A percentile compares a stretch with the other conserved stretches of the same genome.
These are phyloP conservation scores for Brassica carinata DNA, from an alignment of 345 rosid genomes.

Conservation along the genomic window DNA sequence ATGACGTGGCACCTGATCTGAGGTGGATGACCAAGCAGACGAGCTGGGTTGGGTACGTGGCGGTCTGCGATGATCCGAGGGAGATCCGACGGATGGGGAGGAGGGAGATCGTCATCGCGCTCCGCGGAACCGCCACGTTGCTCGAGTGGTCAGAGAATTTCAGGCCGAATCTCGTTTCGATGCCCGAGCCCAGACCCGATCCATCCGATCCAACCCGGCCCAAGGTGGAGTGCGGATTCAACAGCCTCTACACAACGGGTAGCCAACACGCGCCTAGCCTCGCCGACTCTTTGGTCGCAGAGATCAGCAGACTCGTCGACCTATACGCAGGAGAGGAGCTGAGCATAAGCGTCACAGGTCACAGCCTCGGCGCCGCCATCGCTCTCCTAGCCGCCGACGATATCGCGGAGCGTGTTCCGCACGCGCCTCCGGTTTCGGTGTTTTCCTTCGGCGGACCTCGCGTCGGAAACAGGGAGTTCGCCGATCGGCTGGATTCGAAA, in stretches of 20 bases:
- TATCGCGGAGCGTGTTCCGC: conserved; percentile 48
- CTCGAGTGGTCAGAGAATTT: conserved; percentile 96
- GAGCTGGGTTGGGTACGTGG: conserved; percentile 94
- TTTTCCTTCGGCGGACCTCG: conserved; percentile 94
- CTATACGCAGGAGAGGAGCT: conserved; percentile 67
- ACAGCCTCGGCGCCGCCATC: conserved; percentile 93
- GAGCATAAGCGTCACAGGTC: conserved; percentile 86
- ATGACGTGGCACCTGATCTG: conserved; percentile 79
- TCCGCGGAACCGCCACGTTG: conserved; percentile 94
- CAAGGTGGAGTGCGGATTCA: conserved; percentile 83
- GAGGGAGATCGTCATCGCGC: conserved; percentile 84
- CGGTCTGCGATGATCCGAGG: conserved; percentile 71
- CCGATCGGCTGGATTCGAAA: conserved; percentile 42
- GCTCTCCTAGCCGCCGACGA: conserved; percentile 77
- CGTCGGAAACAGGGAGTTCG: conserved; percentile 72
- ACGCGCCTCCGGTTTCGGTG: conserved; percentile 66
- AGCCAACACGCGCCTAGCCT: conserved; percentile 59
- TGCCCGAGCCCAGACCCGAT: conserved; percentile 34
- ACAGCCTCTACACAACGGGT: conserved; percentile 66
- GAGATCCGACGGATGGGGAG: conserved; percentile 98
- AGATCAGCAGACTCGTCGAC: conserved; percentile 53
- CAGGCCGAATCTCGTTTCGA: conserved; percentile 57
- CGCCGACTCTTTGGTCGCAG: conserved; percentile 55
- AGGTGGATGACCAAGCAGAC: conserved; percentile 95
- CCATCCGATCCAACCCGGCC: conserved; percentile 38